Percentiles rank a stretch among this genome's conserved stretches.
Evolutionary conservation across 2,329 filamentous ascomycete genomes (phyloP).

Genomic region (Fusarium domesticum): DNA sequence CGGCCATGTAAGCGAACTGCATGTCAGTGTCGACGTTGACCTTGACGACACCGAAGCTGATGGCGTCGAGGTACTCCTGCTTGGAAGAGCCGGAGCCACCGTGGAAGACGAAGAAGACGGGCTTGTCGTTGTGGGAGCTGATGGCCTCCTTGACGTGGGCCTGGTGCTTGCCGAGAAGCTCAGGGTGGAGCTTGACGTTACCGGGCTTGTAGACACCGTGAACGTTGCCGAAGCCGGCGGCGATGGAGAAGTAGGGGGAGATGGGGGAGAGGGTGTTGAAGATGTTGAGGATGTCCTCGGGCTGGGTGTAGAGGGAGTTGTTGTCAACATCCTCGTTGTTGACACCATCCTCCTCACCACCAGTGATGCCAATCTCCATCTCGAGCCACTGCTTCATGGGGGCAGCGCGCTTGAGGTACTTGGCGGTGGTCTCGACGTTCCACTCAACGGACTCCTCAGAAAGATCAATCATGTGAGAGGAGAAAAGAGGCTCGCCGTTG

Average conservation of each 20-base stretch:
- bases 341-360: slow-evolving; percentile 96
- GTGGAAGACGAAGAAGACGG: slow-evolving; percentile 99
- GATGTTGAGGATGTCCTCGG: slow-evolving; percentile 91
- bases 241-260: slow-evolving; percentile 96
- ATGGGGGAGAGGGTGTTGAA: slow-evolving; percentile 81
- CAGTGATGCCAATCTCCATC: slow-evolving; percentile 88
- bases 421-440: slow-evolving; percentile 89
- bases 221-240: slow-evolving; percentile 97
- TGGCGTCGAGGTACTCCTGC: slow-evolving; percentile 85
- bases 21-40: slow-evolving; percentile 99
- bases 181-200: slow-evolving; percentile 94
- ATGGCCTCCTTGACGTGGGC: slow-evolving; percentile 81
- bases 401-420: slow-evolving; percentile 89
- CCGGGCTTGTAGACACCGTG: slow-evolving; percentile 99
- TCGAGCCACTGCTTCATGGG: slow-evolving; percentile 99
- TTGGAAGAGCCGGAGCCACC: slow-evolving; percentile 90
- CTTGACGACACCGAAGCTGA: slow-evolving; percentile 94
- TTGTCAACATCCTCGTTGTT: slow-evolving; percentile 99
- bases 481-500: slow-evolving; percentile 89
- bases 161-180: slow-evolving; percentile 97
- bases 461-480: slow-evolving; percentile 97
- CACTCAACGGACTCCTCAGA: slow-evolving; percentile 86
- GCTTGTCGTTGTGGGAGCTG: slow-evolving; percentile 71
- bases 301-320: slow-evolving; percentile 95
- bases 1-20: slow-evolving; percentile 88